phyloP scores from a whole-genome alignment of 805 yeast genomes.

The Cyberlindnera euphorbiae region DNA sequence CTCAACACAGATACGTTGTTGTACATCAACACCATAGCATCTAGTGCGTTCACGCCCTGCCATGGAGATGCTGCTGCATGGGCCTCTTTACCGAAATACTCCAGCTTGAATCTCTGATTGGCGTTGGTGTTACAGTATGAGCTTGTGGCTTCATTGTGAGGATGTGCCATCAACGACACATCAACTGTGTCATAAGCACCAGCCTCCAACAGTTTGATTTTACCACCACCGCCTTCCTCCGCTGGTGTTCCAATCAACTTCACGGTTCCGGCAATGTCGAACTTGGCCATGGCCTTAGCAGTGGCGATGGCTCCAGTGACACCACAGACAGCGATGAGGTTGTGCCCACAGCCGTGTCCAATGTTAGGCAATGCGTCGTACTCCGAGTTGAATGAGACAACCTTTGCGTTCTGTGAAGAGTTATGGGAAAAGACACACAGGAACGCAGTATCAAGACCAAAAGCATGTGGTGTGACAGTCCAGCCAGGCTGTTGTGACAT shows the following conservation, averaged over 20 bases:
- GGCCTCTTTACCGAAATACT: slow-evolving; percentile 11
- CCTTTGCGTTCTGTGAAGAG: background rate
- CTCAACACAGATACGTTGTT: slow-evolving; percentile 7
- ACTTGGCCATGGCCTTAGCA: slow-evolving; percentile 7
- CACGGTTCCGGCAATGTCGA: slow-evolving; percentile 7
- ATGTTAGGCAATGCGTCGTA: slow-evolving; percentile 11
- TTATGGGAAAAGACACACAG: slow-evolving; percentile 1
- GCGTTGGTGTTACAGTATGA: slow-evolving; percentile 2
- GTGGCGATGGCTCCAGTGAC: slow-evolving; percentile 5
- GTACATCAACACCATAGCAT: slow-evolving; percentile 9
- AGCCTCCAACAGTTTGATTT: slow-evolving; percentile 8
- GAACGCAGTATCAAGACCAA: slow-evolving; percentile 8
- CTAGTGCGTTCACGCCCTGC: slow-evolving; percentile 12
- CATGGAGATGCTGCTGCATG: slow-evolving; percentile 15
- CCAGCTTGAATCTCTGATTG: slow-evolving; percentile 5
- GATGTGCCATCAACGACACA: slow-evolving; percentile 9
- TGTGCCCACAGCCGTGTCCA: slow-evolving; percentile 14
- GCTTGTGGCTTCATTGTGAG: background rate
- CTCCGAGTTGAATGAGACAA: slow-evolving; percentile 10
- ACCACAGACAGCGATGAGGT: slow-evolving; percentile 8
- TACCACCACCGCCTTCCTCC: slow-evolving; percentile 12
- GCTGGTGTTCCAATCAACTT: slow-evolving; percentile 12
- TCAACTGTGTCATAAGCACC: slow-evolving; percentile 9
- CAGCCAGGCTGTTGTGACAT: slow-evolving; percentile 5
- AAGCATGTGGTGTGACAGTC: slow-evolving; percentile 3